Base-by-base conservation (phyloP, 2,329 filamentous ascomycete genomes). In the Colletotrichum sp. region DNA sequence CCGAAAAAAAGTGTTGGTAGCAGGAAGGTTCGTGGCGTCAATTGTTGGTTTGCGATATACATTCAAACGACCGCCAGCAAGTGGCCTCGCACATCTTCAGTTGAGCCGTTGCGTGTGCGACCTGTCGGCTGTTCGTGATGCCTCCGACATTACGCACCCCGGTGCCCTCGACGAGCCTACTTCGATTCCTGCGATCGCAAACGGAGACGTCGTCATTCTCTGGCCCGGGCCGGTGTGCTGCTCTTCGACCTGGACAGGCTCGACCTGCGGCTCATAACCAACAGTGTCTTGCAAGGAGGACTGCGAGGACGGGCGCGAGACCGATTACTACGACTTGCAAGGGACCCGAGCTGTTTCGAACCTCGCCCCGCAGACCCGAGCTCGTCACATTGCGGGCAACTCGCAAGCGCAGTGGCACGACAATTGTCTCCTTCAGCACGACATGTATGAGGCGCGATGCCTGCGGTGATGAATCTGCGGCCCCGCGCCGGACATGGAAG, bases 151-250 rank as follows among this genome's bases (percentile, higher is more conserved):
- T 87, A 78, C 84, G 82, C 76, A 77, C 81, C 54, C 84, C 86
- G 63, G 88, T 87, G 66, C 90, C 90, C 31, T 91, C 89, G 66
- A 83, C 83, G 76, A 85, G 82, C 72, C 89, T 96, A 24, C 87
- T 97, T 76, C 92, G 91, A 77, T 96, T 94, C 82, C 87, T 97
- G 76, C 92, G 91, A 77, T 90, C 87, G 68, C 94, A 96, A 82
- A 91, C 93, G 76, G 89, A 93, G 78, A 86, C 86, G 69, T 80
- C 89, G 59, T 86, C 84, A 75, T 89, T 90, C 78, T 87, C 89
- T 81, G 85, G 80, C 69, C 80, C 84, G 68, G 86, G 84, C 78
- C 79, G 81, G 31, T 68, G 64, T 64, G 55, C 65, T 36, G 47
- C 65, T 43, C 59, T 69, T 21, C 72, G 57, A 43, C 31, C 65